These are phyloP conservation scores for Kalmusia sp. DNA, from an alignment of 2,329 filamentous ascomycete genomes.

Conservation along the genomic window DNA sequence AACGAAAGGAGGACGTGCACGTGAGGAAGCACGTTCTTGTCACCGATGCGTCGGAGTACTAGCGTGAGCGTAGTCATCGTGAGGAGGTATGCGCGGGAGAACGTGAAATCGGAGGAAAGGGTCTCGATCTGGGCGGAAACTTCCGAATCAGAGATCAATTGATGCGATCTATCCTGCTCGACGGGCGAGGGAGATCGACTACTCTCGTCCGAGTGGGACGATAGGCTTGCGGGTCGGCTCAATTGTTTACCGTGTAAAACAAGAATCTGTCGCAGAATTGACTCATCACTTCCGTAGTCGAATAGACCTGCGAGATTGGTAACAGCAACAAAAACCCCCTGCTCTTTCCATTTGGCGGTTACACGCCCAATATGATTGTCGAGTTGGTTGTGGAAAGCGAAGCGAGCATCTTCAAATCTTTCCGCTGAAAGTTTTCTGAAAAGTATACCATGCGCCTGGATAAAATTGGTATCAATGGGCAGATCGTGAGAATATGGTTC, in stretches of 20 bases:
- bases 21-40: slow-evolving; percentile 67
- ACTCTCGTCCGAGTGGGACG: slow-evolving; percentile 21
- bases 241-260: slow-evolving; percentile 18
- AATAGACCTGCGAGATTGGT: slow-evolving; percentile 62
- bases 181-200: slow-evolving; percentile 24
- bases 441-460: slow-evolving; percentile 69
- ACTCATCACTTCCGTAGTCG: slow-evolving; percentile 59
- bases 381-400: slow-evolving; percentile 62
- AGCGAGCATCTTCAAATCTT: slow-evolving; percentile 53
- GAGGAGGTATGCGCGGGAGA: slow-evolving; percentile 49
- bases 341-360: slow-evolving; percentile 62
- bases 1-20: slow-evolving; percentile 70
- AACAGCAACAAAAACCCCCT: slow-evolving; percentile 66
- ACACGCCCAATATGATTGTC: slow-evolving; percentile 64
- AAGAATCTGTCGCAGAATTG: slow-evolving; percentile 43
- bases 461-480: slow-evolving; percentile 65
- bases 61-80: slow-evolving; percentile 54
- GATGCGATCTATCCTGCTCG: slow-evolving; percentile 18
- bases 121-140: slow-evolving; percentile 21
- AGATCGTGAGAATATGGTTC: slow-evolving; percentile 41
- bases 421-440: slow-evolving; percentile 62
- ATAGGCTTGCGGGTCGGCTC: slow-evolving; percentile 13
- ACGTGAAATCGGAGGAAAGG: slow-evolving; percentile 28
- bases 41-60: slow-evolving; percentile 60
- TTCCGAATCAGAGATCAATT: slow-evolving; percentile 24